Conservation (phyloP, 768 basidiomycete genomes). For the Hortiboletus flavorubellus region DNA sequence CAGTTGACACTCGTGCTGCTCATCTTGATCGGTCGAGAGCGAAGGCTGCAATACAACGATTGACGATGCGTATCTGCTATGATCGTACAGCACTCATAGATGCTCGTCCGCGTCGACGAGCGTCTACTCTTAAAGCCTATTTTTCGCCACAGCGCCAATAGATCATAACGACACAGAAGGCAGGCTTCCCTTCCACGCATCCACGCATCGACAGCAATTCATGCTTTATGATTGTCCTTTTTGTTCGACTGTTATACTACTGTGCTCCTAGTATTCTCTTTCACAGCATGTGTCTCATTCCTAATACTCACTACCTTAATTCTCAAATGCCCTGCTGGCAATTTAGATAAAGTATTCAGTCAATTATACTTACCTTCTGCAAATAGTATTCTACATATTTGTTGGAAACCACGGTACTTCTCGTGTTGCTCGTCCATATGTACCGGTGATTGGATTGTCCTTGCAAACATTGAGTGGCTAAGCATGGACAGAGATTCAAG, state of each 20-base stretch:
- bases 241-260: background rate
- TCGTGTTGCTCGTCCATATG: too few species aligned
- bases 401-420: background rate
- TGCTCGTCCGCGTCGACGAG: constrained; percentile 13
- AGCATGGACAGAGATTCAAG: too few species aligned
- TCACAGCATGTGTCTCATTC: background rate
- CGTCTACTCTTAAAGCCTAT: constrained; percentile 30
- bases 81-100: constrained; percentile 43
- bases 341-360: constrained; percentile 21
- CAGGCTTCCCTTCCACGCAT: background rate
- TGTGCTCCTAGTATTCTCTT: background rate
- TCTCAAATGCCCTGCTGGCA: background rate
- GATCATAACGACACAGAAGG: background rate
- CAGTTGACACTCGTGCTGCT: constrained; percentile 71
- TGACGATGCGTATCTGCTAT: constrained; percentile 61
- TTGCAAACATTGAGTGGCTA: too few species aligned
- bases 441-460: too few species aligned
- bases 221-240: background rate
- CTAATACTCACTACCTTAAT: constrained; percentile 3
- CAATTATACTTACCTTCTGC: constrained; percentile 19
- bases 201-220: background rate
- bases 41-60: constrained; percentile 64
- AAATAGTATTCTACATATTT: background rate
- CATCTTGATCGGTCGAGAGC: constrained; percentile 73
- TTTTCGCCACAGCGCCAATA: constrained; percentile 26